Base-by-base conservation (phyloP, 2,329 filamentous ascomycete genomes). In the Calonectria crousiana region DNA sequence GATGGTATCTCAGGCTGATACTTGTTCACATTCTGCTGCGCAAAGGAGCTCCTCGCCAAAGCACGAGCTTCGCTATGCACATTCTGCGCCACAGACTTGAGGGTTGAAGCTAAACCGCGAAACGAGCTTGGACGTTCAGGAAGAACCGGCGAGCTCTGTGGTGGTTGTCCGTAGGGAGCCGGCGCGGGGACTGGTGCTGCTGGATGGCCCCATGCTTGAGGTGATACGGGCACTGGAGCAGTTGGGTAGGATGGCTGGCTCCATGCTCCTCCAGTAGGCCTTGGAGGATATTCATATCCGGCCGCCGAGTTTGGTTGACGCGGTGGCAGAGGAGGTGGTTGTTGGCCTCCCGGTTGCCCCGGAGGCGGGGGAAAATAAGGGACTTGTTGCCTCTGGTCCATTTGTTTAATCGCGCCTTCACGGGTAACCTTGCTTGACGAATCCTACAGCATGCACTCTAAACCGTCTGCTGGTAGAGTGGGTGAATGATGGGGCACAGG, bases 351-450 rank as follows among this genome's bases (percentile, higher is more conserved):
- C 16, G 65, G 65, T 30, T 38, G 65, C 5, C 65, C 49, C 65
- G 65, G 65, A 41, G 65, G 65, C 32, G 65, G 65, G 34, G 65
- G 47, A 16, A 67, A 67, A 53, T 67, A 67, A 20, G 65, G 65
- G n/a, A 67, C 9, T 20, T 67, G 65, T 14, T 67, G 49, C 3
- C 26, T 44, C 8, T 56, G 32, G 26, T 67, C 65, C 65, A 67
- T 67, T 23, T 56, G 16, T 49, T 67, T 53, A 67, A 67, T 67
- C 23, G 47, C 44, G 64, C 47, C 47, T n/a, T 4, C 18, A 38
- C 16, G 28, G n/a, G 18, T n/a, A 30, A 6, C 8, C 18, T 53
- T 23, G 6, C n/a, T 30, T 16, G 20, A n/a, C 20, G 16, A 20
- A 28, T 44, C 23, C 62, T 44, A 66, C 32, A 47, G 47, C 34